Evolutionary conservation across 2,329 filamentous ascomycete genomes (phyloP).

Genomic region (Myriangium duriaei): DNA sequence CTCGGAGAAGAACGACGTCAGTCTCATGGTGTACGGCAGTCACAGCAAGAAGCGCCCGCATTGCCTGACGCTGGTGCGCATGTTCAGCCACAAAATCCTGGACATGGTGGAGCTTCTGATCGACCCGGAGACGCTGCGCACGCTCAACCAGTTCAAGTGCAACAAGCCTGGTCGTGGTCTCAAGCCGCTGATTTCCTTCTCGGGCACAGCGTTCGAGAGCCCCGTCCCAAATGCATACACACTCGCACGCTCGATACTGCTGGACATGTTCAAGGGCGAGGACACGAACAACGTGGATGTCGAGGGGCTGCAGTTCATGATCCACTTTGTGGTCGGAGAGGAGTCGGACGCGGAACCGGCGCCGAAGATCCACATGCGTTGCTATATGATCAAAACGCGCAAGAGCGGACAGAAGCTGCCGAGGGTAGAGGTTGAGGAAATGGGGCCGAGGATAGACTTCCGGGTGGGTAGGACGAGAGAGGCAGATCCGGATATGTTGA

Average conservation of each 20-base stretch:
- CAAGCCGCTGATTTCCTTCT: slow-evolving; percentile 84
- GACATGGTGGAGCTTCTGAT: slow-evolving; percentile 92
- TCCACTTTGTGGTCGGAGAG: slow-evolving; percentile 63
- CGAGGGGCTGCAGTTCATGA: slow-evolving; percentile 82
- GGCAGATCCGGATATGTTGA: slow-evolving; percentile 66
- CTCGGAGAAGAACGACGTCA: slow-evolving; percentile 88
- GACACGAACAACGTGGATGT: slow-evolving; percentile 76
- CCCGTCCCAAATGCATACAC: slow-evolving; percentile 68
- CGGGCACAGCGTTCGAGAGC: slow-evolving; percentile 76
- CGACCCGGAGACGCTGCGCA: slow-evolving; percentile 58
- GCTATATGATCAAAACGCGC: slow-evolving; percentile 78
- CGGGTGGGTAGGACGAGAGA: slow-evolving; percentile 68
- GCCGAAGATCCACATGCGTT: slow-evolving; percentile 51
- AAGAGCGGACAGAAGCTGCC: slow-evolving; percentile 69
- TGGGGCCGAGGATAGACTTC: slow-evolving; percentile 89
- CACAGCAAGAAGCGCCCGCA: slow-evolving; percentile 94
- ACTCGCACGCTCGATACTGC: slow-evolving; percentile 71
- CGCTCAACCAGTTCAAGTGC: slow-evolving; percentile 60
- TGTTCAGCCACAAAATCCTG: slow-evolving; percentile 74
- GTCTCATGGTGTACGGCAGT: slow-evolving; percentile 69
- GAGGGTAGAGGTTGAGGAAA: slow-evolving; percentile 85
- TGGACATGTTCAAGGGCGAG: slow-evolving; percentile 85
- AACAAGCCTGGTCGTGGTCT: slow-evolving; percentile 56
- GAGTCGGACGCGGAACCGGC: slow-evolving; percentile 31
- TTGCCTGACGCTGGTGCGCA: slow-evolving; percentile 67